Conservation (phyloP, 2,329 filamentous ascomycete species). For the Epichloe glyceriae region DNA sequence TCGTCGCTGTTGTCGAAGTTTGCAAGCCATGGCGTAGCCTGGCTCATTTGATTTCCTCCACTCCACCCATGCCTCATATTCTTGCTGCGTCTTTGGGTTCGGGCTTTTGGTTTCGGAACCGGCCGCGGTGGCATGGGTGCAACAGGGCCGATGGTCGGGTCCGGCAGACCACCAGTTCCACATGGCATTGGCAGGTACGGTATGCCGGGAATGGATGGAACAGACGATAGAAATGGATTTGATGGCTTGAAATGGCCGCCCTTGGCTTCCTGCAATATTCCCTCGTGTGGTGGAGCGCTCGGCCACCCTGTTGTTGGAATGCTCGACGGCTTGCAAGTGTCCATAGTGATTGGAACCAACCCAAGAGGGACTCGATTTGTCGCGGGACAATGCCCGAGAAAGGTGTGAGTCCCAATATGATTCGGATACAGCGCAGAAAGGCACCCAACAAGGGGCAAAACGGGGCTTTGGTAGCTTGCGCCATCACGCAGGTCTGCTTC, state of each 20-base stretch:
- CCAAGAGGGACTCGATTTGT: not conserved
- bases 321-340: not conserved
- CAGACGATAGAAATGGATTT: not conserved
- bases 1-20: slow-evolving; percentile 28
- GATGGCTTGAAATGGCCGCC: not conserved
- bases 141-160: not conserved
- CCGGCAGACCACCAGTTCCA: not conserved
- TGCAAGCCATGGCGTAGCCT: slow-evolving; percentile 33
- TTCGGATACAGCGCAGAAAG: not conserved
- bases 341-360: not conserved
- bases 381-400: not conserved
- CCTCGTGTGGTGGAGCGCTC: not conserved
- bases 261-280: not conserved
- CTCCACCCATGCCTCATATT: slow-evolving; percentile 35
- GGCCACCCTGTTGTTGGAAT: not conserved
- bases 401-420: not conserved
- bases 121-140: slow-evolving; percentile 7
- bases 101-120: slow-evolving; percentile 29
- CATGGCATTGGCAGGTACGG: not conserved
- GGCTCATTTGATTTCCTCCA: slow-evolving; percentile 35
- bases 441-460: not conserved
- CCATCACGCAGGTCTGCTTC: not conserved
- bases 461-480: not conserved
- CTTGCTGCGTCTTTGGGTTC: slow-evolving; percentile 28
- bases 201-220: not conserved